Base-by-base conservation (phyloP, 148 eudicot genomes). In the Silene latifolia region DNA sequence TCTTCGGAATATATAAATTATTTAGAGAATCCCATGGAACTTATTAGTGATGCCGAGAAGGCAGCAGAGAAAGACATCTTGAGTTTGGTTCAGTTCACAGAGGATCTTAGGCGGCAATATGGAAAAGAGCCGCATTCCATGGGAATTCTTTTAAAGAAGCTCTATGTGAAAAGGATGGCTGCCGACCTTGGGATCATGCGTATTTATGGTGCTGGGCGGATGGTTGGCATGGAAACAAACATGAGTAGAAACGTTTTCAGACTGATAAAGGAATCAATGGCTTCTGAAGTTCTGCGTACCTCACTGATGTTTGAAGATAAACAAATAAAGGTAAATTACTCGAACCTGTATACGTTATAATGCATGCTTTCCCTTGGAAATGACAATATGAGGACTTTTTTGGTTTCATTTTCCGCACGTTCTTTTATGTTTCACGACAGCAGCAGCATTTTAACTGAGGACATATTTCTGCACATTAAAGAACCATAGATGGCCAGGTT, bases 41-140 rank as follows among this genome's bases (percentile, higher is more conserved):
- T 85, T 67, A 81, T 91, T 67, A 87, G 75, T 75, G 90, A 88
- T 71, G 96, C 97, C 67, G 96, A 89, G 86, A 89, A 85, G 84
- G 91, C 97, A 82, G 96, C 98, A 70, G 93, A 89, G 82, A 84
- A 84, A 65, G 86, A 86, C 85, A 92, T 89, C 68, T 88, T 90
- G 86, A 86, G 89, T 82, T 82, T 94, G 84, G 86, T 91, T 82
- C 89, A 89, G 77, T 94, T 87, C 79, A 85, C 96, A 12, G 96
- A 91, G 78, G 81, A 91, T 82, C 80, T 94, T 74, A 82, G 98
- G 19, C 83, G 93, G 14, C 95, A 91, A 58, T 84, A 89, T 74
- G 98, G 98, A 71, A 94, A 91, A 82, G 98, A 94, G 83, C 97
- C 97, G 54, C 78, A 85, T 80, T 90, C 98, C 27, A 94, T 94